These are phyloP conservation scores for Fomitopsis schrenkii DNA, from an alignment of 1,284 basidiomycete genomes.

Conservation along the genomic window DNA sequence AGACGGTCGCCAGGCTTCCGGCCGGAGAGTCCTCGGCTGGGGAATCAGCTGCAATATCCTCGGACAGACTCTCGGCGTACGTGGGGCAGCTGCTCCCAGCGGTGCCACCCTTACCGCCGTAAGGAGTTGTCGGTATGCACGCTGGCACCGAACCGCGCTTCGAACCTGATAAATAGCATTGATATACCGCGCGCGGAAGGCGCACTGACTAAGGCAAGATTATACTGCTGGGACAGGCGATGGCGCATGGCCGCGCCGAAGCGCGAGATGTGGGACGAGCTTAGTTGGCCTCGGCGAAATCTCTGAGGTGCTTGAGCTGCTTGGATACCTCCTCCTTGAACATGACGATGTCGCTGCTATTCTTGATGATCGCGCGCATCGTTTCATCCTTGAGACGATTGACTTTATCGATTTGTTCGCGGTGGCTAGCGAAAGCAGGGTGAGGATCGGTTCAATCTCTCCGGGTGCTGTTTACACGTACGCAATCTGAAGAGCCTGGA, in stretches of 20 bases:
- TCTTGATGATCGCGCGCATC: slow-evolving; percentile 74
- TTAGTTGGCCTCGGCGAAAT: slow-evolving; percentile 58
- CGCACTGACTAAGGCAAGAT: slow-evolving; percentile 3
- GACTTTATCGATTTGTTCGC: slow-evolving; percentile 72
- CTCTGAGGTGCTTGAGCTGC: slow-evolving; percentile 59
- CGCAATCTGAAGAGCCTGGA: slow-evolving; percentile 61
- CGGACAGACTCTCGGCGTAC: neutral
- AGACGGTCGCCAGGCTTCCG: neutral
- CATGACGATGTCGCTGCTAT: slow-evolving; percentile 70
- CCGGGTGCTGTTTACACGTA: slow-evolving; percentile 20
- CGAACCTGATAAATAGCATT: neutral
- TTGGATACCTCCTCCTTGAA: slow-evolving; percentile 75
- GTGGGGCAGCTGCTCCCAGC: neutral
- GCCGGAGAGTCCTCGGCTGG: neutral
- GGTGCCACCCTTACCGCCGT: neutral
- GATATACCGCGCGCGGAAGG: neutral
- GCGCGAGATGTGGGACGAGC: neutral
- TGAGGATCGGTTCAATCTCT: neutral
- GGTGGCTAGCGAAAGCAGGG: slow-evolving; percentile 44
- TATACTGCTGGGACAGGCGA: neutral
- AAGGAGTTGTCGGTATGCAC: neutral
- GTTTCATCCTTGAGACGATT: slow-evolving; percentile 70
- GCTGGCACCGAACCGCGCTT: neutral
- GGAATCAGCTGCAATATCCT: slow-evolving; percentile 3
- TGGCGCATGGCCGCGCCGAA: neutral